Evolutionary conservation across 176 grass and related monocot species (phyloP), one percentile per base, ranked within the genome.

Genomic region (Eleusine indica): DNA sequence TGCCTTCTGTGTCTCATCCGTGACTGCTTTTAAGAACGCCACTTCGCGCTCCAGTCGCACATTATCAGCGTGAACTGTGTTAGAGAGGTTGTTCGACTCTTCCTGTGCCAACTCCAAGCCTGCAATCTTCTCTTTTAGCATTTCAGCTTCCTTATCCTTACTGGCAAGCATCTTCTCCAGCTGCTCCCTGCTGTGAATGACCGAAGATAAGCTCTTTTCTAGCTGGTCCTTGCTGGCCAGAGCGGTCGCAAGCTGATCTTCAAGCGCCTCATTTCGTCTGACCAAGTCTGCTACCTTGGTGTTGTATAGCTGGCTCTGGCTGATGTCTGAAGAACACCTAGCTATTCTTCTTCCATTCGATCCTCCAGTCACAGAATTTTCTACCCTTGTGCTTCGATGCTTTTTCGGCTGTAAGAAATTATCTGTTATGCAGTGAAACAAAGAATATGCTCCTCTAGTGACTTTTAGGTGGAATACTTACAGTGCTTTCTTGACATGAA

Each of bases 1-100:
- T 89, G 79, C 96, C 93, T 98, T 94, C 65, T 93, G 91, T 58
- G 89, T 94, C n/a, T 94, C 93, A 68, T 95, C 96, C 14, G 89
- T 65, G 80, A 98, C 82, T 21, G 93, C 96, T 76, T 98, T 98
- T 60, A 98, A 79, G 88, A 90, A 98, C 1, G 96, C 93, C 58
- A 98, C 96, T 42, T 98, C 93, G 51, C 89, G 91, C 77, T 98
- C 93, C 4, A 98, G 91, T 66, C 81, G 84, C 69, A 98, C 93
- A 82, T 98, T 98, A 51, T 98, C 91, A 41, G 87, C 49, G 18
- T 98, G 93, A 35, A 96, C 86, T 0, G 87, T 82, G 70, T 98
- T 98, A 3, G 96, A 98, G 30, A 98, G 86, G 81, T 62, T 90
- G 66, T 96, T 98, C 1, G 89, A 88, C 79, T 98, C 96, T 58